A percentile compares a stretch with the other conserved stretches of the same genome.
Evolutionary conservation across 2,329 filamentous ascomycete genomes (phyloP).

Genomic region (Sporothrix dimorphospora): DNA sequence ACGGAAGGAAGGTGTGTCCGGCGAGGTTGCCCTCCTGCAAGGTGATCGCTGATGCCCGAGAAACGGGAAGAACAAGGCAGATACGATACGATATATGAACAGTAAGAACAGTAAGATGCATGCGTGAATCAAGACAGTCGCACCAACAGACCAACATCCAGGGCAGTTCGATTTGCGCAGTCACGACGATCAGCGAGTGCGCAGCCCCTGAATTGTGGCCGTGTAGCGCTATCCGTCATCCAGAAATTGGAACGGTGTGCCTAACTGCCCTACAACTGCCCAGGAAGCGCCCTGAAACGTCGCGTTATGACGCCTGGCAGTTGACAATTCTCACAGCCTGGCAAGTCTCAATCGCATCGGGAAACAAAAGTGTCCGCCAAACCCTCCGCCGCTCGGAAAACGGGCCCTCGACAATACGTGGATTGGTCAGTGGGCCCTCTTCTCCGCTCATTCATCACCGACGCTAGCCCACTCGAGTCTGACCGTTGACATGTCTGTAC

Average conservation of each 20-base stretch:
- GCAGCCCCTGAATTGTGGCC: neutral
- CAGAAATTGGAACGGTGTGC: neutral
- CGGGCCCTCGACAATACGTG: neutral
- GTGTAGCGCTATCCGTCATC: neutral
- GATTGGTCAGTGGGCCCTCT: neutral
- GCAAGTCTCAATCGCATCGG: neutral
- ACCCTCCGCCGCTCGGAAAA: conserved; percentile 13
- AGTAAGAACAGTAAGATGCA: neutral
- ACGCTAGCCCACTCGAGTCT: conserved; percentile 16
- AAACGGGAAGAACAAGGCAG: neutral
- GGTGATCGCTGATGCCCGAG: neutral
- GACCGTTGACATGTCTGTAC: conserved; percentile 3
- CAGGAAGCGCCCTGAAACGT: neutral
- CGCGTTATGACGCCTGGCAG: neutral
- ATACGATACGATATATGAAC: too few relatives aligned
- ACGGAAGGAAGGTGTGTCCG: neutral
- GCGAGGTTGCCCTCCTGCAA: neutral
- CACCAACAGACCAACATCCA: conserved; percentile 5
- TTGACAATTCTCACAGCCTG: neutral
- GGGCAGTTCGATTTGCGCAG: neutral
- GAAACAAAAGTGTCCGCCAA: neutral
- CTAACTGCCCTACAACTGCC: neutral
- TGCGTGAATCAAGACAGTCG: neutral
- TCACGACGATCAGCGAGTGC: neutral
- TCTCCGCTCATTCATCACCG: conserved; percentile 7